Evolutionary conservation across 2,329 filamentous ascomycete genomes (phyloP).

Genomic region (Neobulgaria alba): DNA sequence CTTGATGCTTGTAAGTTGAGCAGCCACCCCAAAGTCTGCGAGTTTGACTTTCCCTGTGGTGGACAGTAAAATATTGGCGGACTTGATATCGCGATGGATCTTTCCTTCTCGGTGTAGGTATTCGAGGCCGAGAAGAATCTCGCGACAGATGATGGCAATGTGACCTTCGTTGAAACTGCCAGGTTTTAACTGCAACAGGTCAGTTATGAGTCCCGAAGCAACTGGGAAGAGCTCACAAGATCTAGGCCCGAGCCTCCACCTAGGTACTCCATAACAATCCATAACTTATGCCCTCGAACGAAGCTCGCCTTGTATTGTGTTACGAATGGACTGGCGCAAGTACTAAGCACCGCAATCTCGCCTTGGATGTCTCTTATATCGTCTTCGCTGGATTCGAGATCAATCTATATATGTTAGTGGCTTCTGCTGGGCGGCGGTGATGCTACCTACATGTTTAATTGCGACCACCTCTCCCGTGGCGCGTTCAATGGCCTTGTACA

Average conservation of each 20-base stretch:
- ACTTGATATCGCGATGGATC: conserved; percentile 95
- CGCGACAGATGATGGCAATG: conserved; percentile 88
- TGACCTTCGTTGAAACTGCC: conserved; percentile 81
- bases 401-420: conserved; percentile 55
- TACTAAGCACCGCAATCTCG: conserved; percentile 90
- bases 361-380: conserved; percentile 98
- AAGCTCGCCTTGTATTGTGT: conserved; percentile 97
- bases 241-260: conserved; percentile 94
- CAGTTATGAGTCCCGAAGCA: conserved; percentile 6
- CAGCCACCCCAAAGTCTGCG: conserved; percentile 93
- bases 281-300: conserved; percentile 90
- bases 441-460: conserved; percentile 75
- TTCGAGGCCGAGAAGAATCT: conserved; percentile 81
- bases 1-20: conserved; percentile 94
- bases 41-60: conserved; percentile 87
- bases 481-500: conserved; percentile 94
- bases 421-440: conserved; percentile 7
- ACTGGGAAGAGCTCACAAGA: conserved; percentile 49
- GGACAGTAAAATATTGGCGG: conserved; percentile 90
- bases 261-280: conserved; percentile 99
- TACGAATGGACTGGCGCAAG: conserved; percentile 87
- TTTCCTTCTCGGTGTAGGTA: conserved; percentile 93
- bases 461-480: conserved; percentile 87
- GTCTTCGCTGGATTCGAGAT: conserved; percentile 96
- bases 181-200: conserved; percentile 63